Evolutionary conservation across 1,284 basidiomycete genomes (phyloP), one percentile per base, ranked within the genome.

Genomic region (Tilletia caries): DNA sequence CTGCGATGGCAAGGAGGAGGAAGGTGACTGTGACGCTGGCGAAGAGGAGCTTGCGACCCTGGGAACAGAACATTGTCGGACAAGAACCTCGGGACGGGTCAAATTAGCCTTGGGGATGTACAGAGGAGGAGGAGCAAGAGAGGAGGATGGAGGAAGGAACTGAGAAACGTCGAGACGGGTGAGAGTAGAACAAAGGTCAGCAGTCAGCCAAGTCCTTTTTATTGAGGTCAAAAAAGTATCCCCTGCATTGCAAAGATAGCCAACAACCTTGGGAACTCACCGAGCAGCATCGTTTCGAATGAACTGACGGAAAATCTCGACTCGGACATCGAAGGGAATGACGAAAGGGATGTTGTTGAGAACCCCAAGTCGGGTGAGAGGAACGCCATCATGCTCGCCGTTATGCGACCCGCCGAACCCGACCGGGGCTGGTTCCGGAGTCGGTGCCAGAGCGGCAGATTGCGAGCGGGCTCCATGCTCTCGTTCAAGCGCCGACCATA

Each of bases 281-380:
- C 73, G 46, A 43, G 71, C 67, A 2, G 67, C 70, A 32, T 80
- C 79, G 33, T 73, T 78, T 27, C 66, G 48, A 46, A 80, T 73
- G 80, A 95, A 96, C 68, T 89, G 86, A 33, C 92, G 87, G 84
- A 98, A 97, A 62, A 98, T 93, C 58, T 90, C 87, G 6, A 98
- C 91, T 25, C 95, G 89, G 0, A 90, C 89, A 70, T 92, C 90
- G 84, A 98, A 98, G 0, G 95, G 95, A 70, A 98, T 92, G 15
- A 93, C 89, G 85, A 98, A 98, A 0, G 95, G 96, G 67, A 98
- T 92, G 83, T 97, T 95, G 85, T 97, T 93, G 66, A 98, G 88
- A 33, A 98, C 88, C 2, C 92, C 92, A 1, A 98, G 87, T 2
- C 93, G 89, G 95, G 95, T 5, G 91, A 91, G 64, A 91, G 79